Evolutionary conservation across 495 filamentous ascomycete genomes (phyloP).

Genomic region (Daldinia caldariorum): DNA sequence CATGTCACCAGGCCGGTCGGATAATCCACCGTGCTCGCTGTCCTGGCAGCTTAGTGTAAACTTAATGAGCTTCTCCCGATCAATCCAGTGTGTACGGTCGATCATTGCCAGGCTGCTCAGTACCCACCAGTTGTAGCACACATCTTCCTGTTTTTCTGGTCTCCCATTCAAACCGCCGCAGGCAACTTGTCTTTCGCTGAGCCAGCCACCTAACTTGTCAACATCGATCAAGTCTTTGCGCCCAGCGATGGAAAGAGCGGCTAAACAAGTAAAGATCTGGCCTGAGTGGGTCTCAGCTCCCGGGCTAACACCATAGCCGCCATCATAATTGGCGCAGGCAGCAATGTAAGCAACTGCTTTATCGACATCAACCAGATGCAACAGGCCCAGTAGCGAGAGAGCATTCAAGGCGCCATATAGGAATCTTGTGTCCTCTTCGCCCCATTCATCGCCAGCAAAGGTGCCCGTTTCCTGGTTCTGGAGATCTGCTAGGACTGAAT

Average conservation of each 20-base stretch:
- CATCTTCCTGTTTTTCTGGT: constrained; percentile 95
- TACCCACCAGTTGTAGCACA: constrained; percentile 99
- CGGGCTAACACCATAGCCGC: constrained; percentile 87
- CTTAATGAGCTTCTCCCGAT: constrained; percentile 73
- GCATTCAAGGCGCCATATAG: constrained; percentile 88
- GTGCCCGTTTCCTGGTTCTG: constrained; percentile 84
- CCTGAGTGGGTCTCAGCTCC: constrained; percentile 92
- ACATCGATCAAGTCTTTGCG: constrained; percentile 83
- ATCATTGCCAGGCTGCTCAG: constrained; percentile 89
- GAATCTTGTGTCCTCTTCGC: constrained; percentile 94
- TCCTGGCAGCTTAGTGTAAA: constrained; percentile 94
- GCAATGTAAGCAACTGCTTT: constrained; percentile 81
- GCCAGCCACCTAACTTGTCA: constrained; percentile 85
- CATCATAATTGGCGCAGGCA: constrained; percentile 89
- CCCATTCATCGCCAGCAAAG: constrained; percentile 95
- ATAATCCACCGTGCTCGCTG: constrained; percentile 81
- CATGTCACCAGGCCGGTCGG: constrained; percentile 91
- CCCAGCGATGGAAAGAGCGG: constrained; percentile 81
- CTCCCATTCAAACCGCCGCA: constrained; percentile 92
- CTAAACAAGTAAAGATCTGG: constrained; percentile 96
- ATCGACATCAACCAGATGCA: constrained; percentile 76
- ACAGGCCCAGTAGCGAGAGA: constrained; percentile 78
- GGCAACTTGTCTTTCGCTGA: constrained; percentile 89
- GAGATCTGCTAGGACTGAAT: constrained; percentile 77
- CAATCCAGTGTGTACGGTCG: constrained; percentile 88